A percentile compares a stretch with the other conserved stretches of the same genome.
Conservation (phyloP, 148 eudicot genomes). For the Rhododendron vialii region DNA sequence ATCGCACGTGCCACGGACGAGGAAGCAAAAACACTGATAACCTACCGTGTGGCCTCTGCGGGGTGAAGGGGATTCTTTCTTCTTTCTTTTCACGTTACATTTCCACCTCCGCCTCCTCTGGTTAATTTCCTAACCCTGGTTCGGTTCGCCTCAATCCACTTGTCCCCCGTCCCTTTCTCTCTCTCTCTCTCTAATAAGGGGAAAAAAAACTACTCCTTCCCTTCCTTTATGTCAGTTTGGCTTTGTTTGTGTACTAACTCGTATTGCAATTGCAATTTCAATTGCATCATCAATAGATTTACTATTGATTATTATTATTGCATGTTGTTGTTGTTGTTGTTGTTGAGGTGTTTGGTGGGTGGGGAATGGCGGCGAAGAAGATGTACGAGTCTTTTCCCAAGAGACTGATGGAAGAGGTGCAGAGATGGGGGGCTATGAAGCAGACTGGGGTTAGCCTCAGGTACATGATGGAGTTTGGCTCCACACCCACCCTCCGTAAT, state of each 20-base stretch:
- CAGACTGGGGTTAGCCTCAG: constrained; percentile 80
- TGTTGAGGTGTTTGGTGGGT: neutral
- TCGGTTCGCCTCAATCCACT: neutral
- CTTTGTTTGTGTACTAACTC: neutral
- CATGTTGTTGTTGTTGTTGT: neutral
- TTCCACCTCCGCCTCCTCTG: neutral
- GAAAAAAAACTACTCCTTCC: neutral
- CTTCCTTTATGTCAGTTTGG: neutral
- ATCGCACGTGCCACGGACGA: neutral
- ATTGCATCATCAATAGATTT: too few species aligned
- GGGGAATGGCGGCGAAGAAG: constrained; percentile 65
- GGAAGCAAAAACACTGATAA: too few species aligned
- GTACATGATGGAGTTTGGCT: constrained; percentile 94
- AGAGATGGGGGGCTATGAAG: constrained; percentile 62
- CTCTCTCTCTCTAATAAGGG: neutral
- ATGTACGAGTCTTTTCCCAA: constrained; percentile 43
- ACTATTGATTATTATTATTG: too few species aligned
- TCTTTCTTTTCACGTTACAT: neutral
- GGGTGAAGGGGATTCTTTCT: neutral
- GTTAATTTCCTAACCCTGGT: neutral
- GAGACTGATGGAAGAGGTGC: constrained; percentile 59
- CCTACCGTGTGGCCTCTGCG: too few species aligned
- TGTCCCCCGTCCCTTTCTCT: neutral
- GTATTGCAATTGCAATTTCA: neutral
- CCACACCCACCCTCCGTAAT: constrained; percentile 54